A percentile compares a stretch with the other conserved stretches of the same genome.
Evolutionary conservation across 2,329 filamentous ascomycete genomes (phyloP).

Genomic region (Colletotrichum endophyticum): DNA sequence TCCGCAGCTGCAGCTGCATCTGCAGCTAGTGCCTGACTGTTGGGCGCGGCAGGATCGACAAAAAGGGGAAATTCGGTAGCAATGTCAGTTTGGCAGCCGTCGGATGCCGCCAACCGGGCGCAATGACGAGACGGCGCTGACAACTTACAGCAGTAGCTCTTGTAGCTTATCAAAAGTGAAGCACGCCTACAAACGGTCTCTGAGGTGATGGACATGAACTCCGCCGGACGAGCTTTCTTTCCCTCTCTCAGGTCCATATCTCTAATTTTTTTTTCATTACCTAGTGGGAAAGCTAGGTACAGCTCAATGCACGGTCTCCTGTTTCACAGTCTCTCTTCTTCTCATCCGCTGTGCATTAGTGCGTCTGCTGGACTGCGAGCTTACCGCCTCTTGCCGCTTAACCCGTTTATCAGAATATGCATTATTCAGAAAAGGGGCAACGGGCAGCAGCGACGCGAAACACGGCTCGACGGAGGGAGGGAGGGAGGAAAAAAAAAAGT

Average conservation of each 20-base stretch:
- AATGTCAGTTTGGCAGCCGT: not conserved
- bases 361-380: not conserved
- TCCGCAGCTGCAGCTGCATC: not conserved
- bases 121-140: not conserved
- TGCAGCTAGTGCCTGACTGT: not conserved
- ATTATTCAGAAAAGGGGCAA: not conserved
- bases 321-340: constrained; percentile 4
- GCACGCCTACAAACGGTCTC: not conserved
- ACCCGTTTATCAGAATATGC: not conserved
- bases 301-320: not conserved
- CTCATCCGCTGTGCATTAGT: constrained; percentile 1
- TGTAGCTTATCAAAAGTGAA: not conserved
- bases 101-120: not conserved
- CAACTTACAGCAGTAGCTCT: not conserved
- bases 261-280: not conserved
- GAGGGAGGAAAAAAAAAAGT: not conserved
- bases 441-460: not conserved
- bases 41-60: not conserved
- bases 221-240: not conserved
- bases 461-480: not conserved
- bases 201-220: not conserved
- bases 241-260: not conserved
- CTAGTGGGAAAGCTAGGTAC: not conserved
- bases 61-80: not conserved
- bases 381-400: constrained; percentile 8